phyloP scores from a whole-genome alignment of 768 basidiomycete genomes.

The Ramaria rubella region DNA sequence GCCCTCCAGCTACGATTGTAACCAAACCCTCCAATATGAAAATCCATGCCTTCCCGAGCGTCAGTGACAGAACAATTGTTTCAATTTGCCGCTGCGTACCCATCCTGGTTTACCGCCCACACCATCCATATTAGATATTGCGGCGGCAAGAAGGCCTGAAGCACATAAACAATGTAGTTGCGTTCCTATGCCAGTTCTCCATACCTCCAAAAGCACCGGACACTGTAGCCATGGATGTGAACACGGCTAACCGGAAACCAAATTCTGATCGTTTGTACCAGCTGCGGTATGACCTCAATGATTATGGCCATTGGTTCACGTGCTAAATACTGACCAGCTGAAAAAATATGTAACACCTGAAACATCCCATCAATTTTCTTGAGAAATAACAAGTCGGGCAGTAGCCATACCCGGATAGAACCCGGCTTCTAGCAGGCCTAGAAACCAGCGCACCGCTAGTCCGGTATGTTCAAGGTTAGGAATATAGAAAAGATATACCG shows the following conservation, averaged over 20 bases:
- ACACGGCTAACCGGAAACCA: slow-evolving; percentile 62
- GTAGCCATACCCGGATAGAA: slow-evolving; percentile 50
- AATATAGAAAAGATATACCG: not conserved
- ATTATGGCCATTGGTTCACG: not conserved
- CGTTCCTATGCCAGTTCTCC: slow-evolving; percentile 13
- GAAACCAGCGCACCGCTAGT: slow-evolving; percentile 27
- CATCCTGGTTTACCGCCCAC: slow-evolving; percentile 54
- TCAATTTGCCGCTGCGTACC: no score
- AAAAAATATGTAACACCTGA: slow-evolving; percentile 11
- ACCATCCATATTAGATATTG: slow-evolving; percentile 66
- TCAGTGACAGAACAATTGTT: not conserved
- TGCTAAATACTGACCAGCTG: not conserved
- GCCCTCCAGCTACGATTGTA: slow-evolving; percentile 57
- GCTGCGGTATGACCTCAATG: slow-evolving; percentile 26
- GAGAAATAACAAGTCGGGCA: slow-evolving; percentile 33
- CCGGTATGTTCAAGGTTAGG: not conserved
- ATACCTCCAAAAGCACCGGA: slow-evolving; percentile 64
- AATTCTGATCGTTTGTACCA: slow-evolving; percentile 81
- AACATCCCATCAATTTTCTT: not conserved
- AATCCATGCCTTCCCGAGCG: slow-evolving; percentile 46
- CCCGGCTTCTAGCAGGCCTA: slow-evolving; percentile 50
- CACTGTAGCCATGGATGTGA: slow-evolving; percentile 75
- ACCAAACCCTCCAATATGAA: slow-evolving; percentile 68
- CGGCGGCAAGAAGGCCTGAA: slow-evolving; percentile 48
- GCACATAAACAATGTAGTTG: slow-evolving; percentile 33